Evolutionary conservation across 768 basidiomycete genomes (phyloP).

Genomic region (Agaricus sinodeliciosus): DNA sequence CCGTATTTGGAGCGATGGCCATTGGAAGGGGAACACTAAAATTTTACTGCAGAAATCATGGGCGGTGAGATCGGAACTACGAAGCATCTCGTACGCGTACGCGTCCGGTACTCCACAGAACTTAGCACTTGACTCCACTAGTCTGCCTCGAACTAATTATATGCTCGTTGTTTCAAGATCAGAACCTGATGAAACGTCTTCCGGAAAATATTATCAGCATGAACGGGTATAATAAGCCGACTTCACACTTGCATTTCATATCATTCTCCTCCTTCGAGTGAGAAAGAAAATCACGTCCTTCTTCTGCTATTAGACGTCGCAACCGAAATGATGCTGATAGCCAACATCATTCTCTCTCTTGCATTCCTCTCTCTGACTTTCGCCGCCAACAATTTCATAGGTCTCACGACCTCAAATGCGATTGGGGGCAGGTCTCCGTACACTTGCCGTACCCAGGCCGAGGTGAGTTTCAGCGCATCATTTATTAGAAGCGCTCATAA

Average conservation of each 20-base stretch:
- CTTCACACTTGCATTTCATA: background rate
- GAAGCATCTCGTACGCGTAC: no score
- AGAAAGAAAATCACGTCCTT: background rate
- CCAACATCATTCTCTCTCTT: slow-evolving; percentile 1
- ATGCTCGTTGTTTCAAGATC: background rate
- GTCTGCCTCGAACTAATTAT: no score
- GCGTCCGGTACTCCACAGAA: no score
- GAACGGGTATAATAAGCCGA: background rate
- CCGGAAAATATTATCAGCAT: background rate
- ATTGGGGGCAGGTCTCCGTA: slow-evolving; percentile 21
- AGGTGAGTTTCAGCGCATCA: slow-evolving; percentile 16
- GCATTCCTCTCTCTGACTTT: slow-evolving; percentile 12
- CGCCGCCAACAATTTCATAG: slow-evolving; percentile 26
- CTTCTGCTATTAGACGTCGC: background rate
- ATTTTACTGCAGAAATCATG: no score
- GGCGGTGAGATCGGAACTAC: no score
- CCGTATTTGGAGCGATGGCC: no score
- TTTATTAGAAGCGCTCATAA: no score
- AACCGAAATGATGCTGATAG: background rate
- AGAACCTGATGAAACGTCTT: background rate
- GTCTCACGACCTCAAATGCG: slow-evolving; percentile 28
- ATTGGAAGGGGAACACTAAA: no score
- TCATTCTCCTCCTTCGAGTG: background rate
- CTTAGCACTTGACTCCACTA: no score
- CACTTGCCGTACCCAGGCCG: slow-evolving; percentile 27